Evolutionary conservation across 2,329 filamentous ascomycete species (phyloP).

Genomic region (Pseudogymnoascus sp.): DNA sequence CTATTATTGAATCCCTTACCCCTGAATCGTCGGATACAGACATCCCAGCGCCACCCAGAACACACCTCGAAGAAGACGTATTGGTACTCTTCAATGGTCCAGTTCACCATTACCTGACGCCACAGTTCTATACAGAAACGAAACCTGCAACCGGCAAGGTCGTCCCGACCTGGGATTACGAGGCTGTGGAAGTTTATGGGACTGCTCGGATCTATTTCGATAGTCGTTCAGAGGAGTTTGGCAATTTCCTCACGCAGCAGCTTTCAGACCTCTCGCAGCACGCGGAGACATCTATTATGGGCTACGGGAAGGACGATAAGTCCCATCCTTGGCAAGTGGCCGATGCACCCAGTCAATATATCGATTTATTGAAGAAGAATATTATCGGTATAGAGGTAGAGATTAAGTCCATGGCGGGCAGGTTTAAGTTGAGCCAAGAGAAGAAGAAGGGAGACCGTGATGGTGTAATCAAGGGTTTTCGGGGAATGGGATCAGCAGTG

Average conservation of each 20-base stretch:
- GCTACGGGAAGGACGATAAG: conserved; percentile 36
- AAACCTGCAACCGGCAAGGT: conserved; percentile 59
- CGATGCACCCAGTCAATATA: conserved; percentile 49
- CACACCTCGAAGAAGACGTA: conserved; percentile 42
- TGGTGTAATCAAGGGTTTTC: conserved; percentile 52
- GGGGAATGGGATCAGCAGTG: background rate
- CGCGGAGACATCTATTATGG: conserved; percentile 49
- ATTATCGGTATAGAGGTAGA: conserved; percentile 55
- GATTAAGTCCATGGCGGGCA: conserved; percentile 48
- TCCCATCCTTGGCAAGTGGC: conserved; percentile 46
- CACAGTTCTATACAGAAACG: conserved; percentile 59
- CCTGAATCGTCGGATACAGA: background rate
- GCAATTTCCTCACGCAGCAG: conserved; percentile 42
- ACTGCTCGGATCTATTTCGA: conserved; percentile 47
- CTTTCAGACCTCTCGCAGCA: conserved; percentile 45
- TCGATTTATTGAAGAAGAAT: conserved; percentile 48
- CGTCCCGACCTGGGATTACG: conserved; percentile 65
- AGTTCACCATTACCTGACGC: conserved; percentile 57
- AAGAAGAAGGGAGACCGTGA: conserved; percentile 42
- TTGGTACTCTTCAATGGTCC: conserved; percentile 54
- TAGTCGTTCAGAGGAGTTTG: conserved; percentile 37
- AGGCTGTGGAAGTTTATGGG: conserved; percentile 57
- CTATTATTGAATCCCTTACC: conserved; percentile 43
- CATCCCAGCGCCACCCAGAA: background rate
- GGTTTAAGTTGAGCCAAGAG: conserved; percentile 63